Conservation (phyloP, 106 monocot genomes). For the Platanthera zijinensis region DNA sequence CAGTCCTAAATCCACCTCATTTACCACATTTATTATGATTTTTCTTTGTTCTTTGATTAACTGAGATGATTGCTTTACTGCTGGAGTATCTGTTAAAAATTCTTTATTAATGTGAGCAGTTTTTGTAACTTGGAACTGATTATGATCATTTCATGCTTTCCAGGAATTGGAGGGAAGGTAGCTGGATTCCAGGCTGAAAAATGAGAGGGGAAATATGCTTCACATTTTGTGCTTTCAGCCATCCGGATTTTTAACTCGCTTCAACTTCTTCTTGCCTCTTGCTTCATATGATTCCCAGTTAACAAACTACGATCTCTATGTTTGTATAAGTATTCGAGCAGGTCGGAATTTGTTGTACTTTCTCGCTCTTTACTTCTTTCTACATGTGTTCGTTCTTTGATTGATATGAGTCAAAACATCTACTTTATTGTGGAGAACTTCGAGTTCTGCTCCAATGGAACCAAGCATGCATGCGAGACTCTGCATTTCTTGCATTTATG, state of each 20-base stretch:
- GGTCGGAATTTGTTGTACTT: not conserved
- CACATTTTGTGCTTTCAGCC: not conserved
- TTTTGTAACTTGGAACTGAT: not conserved
- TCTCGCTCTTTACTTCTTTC: not conserved
- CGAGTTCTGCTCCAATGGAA: not conserved
- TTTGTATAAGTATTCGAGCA: not conserved
- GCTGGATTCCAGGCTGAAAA: not conserved
- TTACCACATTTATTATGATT: not conserved
- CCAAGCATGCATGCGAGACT: not conserved
- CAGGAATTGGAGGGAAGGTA: not conserved
- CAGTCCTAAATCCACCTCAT: not conserved
- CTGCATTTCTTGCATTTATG: not conserved
- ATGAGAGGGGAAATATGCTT: not conserved
- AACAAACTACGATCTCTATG: not conserved
- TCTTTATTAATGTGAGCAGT: not conserved
- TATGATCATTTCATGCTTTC: not conserved
- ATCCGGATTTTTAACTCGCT: too few species aligned
- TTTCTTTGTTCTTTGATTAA: conserved; percentile 1
- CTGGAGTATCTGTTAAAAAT: not conserved
- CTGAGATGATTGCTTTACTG: not conserved
- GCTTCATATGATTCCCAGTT: not conserved
- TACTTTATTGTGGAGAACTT: not conserved
- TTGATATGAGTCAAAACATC: not conserved
- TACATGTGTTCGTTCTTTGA: not conserved
- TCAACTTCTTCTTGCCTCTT: not conserved